A percentile compares a stretch with the other conserved stretches of the same genome.
phyloP scores from a whole-genome alignment of 2,329 filamentous ascomycete species.

The Ceratocystis ficicola region DNA sequence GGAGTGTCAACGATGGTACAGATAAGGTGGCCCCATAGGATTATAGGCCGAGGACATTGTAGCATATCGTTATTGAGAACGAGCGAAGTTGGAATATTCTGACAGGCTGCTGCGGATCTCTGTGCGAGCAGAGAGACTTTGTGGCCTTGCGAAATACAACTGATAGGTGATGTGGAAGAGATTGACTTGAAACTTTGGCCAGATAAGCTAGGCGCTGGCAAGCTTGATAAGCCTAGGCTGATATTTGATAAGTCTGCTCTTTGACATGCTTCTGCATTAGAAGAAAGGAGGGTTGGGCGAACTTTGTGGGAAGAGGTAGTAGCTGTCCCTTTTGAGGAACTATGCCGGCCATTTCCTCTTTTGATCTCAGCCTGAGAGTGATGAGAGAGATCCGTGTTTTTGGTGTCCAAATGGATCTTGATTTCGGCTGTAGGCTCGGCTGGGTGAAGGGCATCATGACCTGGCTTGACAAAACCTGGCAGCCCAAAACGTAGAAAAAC shows the following conservation, averaged over 20 bases:
- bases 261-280: not conserved
- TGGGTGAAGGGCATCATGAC: not conserved
- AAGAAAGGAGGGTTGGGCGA: not conserved
- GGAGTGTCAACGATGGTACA: not conserved
- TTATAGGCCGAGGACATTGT: not conserved
- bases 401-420: not conserved
- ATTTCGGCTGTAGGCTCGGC: not conserved
- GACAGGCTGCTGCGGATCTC: not conserved
- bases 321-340: not conserved
- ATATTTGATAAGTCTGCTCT: not conserved
- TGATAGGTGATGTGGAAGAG: slow-evolving; percentile 20
- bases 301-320: not conserved
- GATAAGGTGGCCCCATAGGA: not conserved
- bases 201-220: slow-evolving; percentile 20
- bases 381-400: not conserved
- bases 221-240: slow-evolving; percentile 14
- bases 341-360: not conserved
- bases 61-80: not conserved
- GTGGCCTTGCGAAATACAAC: slow-evolving; percentile 20
- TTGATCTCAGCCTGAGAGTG: not conserved
- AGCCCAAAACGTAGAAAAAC: not conserved
- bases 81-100: not conserved
- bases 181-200: not conserved
- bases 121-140: slow-evolving; percentile 12
- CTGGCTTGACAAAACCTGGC: not conserved